Evolutionary conservation across 2,329 filamentous ascomycete genomes (phyloP), one percentile per base, ranked within the genome.

Genomic region (Fusarium goolgardi): DNA sequence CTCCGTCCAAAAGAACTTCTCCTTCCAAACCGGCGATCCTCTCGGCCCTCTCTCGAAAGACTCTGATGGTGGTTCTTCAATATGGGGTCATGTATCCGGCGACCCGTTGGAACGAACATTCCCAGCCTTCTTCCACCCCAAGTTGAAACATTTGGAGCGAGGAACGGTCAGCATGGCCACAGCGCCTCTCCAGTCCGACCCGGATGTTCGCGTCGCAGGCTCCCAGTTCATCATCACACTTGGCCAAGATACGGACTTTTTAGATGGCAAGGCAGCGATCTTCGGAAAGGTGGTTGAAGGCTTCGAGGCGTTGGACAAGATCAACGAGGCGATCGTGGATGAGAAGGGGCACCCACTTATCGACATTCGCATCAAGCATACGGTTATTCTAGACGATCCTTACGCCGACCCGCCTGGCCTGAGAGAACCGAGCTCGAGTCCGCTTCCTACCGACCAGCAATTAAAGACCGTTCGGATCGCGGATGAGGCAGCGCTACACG

Each of bases 121-220:
- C 76, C 84, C 88, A 12, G 91, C 94, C n/a, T 88, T 94, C 67
- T 90, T 97, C 73, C 89, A 94, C 71, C 90, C 91, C 8, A 97
- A 95, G 77, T 82, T 97, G 72, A 97, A 96, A 78, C 96, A 99
- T 79, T 81, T 87, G 40, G 93, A 97, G 78, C 89, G 92, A 71
- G 95, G 95, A 55, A 97, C 93, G 16, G 94, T 99, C 64, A 97
- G 94, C 81, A 97, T 98, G 93, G 96, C 95, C n/a, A 97, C 95
- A 0, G 92, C 89, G 20, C 90, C 92, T 1, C 88, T 90, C 12
- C 82, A 89, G 6, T 85, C 86, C 18, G 91, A 97, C 74, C 90
- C 92, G 4, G 94, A 97, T 72, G 88, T 90, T 61, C 89, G 94
- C 32, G 82, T 97, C 44, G 94, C 94, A 0, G 94, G 87, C 9